Conservation (phyloP, 352 stramenopile species). For the Globisporangium splendens region DNA sequence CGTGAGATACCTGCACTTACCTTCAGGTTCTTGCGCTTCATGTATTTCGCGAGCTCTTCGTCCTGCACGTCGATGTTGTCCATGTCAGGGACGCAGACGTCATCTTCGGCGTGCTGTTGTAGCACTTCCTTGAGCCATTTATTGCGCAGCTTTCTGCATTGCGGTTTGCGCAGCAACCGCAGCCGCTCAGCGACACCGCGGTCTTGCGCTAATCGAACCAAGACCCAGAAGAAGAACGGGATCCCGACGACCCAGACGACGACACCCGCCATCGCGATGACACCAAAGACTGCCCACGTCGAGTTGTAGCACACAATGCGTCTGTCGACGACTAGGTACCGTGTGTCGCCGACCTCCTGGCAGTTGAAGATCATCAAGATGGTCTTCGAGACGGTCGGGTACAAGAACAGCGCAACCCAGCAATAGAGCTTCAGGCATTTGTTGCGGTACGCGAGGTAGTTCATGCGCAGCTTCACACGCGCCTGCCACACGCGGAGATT, state of each 20-base stretch:
- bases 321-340: slow-evolving; percentile 63
- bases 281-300: slow-evolving; percentile 59
- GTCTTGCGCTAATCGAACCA: slow-evolving; percentile 67
- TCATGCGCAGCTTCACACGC: slow-evolving; percentile 76
- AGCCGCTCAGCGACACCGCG: slow-evolving; percentile 47
- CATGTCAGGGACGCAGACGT: slow-evolving; percentile 51
- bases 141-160: slow-evolving; percentile 31
- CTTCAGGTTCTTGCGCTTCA: slow-evolving; percentile 70
- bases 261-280: slow-evolving; percentile 49
- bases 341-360: slow-evolving; percentile 57
- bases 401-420: slow-evolving; percentile 74
- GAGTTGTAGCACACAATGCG: slow-evolving; percentile 69
- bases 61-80: slow-evolving; percentile 54
- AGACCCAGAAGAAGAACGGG: slow-evolving; percentile 71
- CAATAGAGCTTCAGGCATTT: slow-evolving; percentile 79
- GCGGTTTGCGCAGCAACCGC: slow-evolving; percentile 37
- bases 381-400: slow-evolving; percentile 72
- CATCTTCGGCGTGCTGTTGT: slow-evolving; percentile 38
- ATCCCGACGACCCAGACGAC: slow-evolving; percentile 72
- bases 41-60: slow-evolving; percentile 67
- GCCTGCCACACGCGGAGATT: slow-evolving; percentile 79
- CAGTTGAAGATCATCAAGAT: slow-evolving; percentile 82
- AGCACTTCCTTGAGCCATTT: slow-evolving; percentile 70
- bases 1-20: slow-evolving; percentile 15
- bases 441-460: slow-evolving; percentile 79